phyloP scores from a whole-genome alignment of 208 protist species.

The Leishmania tarentolae region DNA sequence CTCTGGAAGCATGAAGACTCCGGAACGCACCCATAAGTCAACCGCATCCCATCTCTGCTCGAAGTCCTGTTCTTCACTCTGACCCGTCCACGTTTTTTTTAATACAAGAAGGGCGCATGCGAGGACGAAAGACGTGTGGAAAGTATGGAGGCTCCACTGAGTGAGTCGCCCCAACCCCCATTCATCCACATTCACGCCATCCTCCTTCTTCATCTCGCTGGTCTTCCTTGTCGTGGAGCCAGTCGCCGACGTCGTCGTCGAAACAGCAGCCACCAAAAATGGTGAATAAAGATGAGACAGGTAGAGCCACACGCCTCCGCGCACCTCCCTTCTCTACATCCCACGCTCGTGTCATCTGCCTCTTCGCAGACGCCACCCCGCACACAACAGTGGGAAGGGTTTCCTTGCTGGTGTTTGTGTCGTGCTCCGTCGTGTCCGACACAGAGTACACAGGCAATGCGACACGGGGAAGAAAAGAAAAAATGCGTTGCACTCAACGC shows the following conservation, averaged over 20 bases:
- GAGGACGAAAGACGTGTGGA: not conserved
- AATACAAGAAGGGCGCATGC: not conserved
- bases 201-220: not conserved
- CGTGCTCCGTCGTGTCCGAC: not conserved
- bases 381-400: not conserved
- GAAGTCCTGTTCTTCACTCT: not conserved
- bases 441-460: not conserved
- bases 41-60: not conserved
- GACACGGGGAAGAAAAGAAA: not conserved
- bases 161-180: not conserved
- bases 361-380: not conserved
- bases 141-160: not conserved
- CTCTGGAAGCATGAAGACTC: not conserved
- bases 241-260: not conserved
- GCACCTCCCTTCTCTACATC: not conserved
- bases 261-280: no score
- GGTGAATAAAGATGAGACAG: not conserved
- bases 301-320: not conserved
- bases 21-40: not conserved
- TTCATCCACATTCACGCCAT: not conserved
- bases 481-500: not conserved
- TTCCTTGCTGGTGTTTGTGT: not conserved
- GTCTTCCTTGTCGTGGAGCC: not conserved
- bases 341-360: not conserved
- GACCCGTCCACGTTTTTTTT: not conserved